Conservation (phyloP, 208 protist genomes). For the Leishmania tarentolae region DNA sequence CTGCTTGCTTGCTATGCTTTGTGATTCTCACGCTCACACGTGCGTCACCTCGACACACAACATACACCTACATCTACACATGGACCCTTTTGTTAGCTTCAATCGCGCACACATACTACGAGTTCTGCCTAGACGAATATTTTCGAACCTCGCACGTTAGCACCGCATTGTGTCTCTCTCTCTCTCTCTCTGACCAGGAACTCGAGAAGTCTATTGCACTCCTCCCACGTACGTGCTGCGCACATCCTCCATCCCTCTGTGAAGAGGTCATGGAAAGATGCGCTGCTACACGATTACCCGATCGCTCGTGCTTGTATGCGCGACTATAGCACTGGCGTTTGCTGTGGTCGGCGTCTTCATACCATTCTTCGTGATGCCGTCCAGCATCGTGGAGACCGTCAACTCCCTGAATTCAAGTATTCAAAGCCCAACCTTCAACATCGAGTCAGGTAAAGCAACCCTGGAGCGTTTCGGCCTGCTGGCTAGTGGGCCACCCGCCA, state of each 20-base stretch:
- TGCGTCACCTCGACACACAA: background rate
- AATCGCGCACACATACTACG: background rate
- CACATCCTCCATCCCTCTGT: background rate
- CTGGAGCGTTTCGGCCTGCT: slow-evolving; percentile 21
- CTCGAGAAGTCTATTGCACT: background rate
- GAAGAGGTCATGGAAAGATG: background rate
- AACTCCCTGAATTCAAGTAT: slow-evolving; percentile 8
- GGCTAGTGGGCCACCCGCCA: slow-evolving; percentile 14
- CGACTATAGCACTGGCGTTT: slow-evolving; percentile 14
- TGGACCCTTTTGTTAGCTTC: background rate
- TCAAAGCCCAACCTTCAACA: slow-evolving; percentile 6
- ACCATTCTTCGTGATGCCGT: slow-evolving; percentile 22
- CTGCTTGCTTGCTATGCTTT: background rate
- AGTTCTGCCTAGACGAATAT: too few relatives aligned
- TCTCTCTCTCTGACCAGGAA: background rate
- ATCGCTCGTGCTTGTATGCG: slow-evolving; percentile 17
- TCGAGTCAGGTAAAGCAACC: background rate
- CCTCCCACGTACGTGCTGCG: background rate
- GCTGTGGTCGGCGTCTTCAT: slow-evolving; percentile 25
- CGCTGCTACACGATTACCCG: slow-evolving; percentile 15
- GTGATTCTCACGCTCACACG: background rate
- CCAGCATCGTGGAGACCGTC: background rate
- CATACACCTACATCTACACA: background rate
- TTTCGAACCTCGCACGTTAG: background rate
- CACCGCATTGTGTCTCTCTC: background rate